Evolutionary conservation across 169 alveolate species (phyloP).

Genomic region (Cryptosporidium baileyi): DNA sequence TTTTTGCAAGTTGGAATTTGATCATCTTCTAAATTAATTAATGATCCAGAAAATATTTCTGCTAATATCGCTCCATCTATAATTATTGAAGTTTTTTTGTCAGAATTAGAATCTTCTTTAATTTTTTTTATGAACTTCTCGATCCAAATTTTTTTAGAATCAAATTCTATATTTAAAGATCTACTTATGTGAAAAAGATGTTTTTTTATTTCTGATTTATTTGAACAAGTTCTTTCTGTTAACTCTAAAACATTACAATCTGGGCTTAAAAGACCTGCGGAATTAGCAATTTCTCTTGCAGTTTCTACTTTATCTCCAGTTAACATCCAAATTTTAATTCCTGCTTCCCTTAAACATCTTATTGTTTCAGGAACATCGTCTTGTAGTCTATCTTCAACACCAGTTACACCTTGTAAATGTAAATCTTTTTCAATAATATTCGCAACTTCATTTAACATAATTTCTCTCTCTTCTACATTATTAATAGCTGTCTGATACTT

Average conservation of each 20-base stretch:
- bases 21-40: constrained; percentile 52
- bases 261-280: constrained; percentile 39
- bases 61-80: constrained; percentile 61
- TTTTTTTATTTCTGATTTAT: constrained; percentile 55
- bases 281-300: constrained; percentile 90
- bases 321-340: constrained; percentile 97
- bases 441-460: constrained; percentile 81
- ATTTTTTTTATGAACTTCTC: not conserved
- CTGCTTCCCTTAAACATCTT: constrained; percentile 91
- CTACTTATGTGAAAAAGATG: constrained; percentile 15
- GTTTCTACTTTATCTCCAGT: constrained; percentile 98
- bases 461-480: constrained; percentile 78
- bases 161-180: constrained; percentile 2
- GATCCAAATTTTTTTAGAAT: not conserved
- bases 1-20: constrained; percentile 66
- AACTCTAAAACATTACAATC: constrained; percentile 51
- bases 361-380: constrained; percentile 96
- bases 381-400: constrained; percentile 96
- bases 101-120: not conserved
- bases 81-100: not conserved
- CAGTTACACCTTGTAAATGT: constrained; percentile 94
- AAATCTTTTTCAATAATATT: constrained; percentile 88
- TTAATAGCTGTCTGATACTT: constrained; percentile 74
- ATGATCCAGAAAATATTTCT: constrained; percentile 61
- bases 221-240: not conserved